Conservation (phyloP, 2,329 filamentous ascomycete genomes). For the Paracoccidioides lutzii region DNA sequence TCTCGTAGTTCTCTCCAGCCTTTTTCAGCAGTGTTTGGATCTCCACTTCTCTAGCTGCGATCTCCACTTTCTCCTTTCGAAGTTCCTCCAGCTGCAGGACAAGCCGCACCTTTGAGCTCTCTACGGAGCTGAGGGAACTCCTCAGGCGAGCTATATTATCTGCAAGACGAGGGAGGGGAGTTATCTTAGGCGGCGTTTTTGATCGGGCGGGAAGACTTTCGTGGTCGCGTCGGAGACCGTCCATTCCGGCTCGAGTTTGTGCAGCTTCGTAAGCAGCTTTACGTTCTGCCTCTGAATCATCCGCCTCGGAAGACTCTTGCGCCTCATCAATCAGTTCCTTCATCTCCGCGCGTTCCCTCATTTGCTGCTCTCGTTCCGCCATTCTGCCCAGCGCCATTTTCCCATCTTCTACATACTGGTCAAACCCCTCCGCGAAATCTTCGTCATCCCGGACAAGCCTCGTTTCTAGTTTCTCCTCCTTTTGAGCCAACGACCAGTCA, state of each 20-base stretch:
- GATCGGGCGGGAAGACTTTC: constrained; percentile 25
- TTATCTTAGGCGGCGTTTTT: constrained; percentile 58
- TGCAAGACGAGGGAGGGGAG: constrained; percentile 60
- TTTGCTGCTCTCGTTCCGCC: constrained; percentile 58
- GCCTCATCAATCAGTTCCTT: constrained; percentile 69
- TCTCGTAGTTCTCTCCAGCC: constrained; percentile 59
- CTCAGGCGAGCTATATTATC: constrained; percentile 54
- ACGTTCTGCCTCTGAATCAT: constrained; percentile 49
- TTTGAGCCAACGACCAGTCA: constrained; percentile 36
- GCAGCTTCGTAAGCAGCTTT: constrained; percentile 75
- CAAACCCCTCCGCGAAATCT: constrained; percentile 84
- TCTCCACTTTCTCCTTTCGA: constrained; percentile 53
- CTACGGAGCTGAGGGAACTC: constrained; percentile 49
- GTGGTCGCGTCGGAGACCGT: constrained; percentile 43
- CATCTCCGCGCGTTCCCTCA: constrained; percentile 61
- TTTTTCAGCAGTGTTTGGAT: constrained; percentile 71
- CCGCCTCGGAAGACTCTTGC: constrained; percentile 52
- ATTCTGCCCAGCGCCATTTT: constrained; percentile 64
- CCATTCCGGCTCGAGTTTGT: constrained; percentile 78
- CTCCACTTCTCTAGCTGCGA: constrained; percentile 58
- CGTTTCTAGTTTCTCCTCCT: constrained; percentile 54
- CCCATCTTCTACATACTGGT: constrained; percentile 79
- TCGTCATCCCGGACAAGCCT: constrained; percentile 76
- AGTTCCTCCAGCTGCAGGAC: constrained; percentile 52
- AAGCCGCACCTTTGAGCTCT: constrained; percentile 48